Percentiles rank a stretch among this genome's conserved stretches.
These are phyloP conservation scores for Guadua angustifolia DNA, from an alignment of 176 grass and related monocot genomes.

Conservation along the genomic window DNA sequence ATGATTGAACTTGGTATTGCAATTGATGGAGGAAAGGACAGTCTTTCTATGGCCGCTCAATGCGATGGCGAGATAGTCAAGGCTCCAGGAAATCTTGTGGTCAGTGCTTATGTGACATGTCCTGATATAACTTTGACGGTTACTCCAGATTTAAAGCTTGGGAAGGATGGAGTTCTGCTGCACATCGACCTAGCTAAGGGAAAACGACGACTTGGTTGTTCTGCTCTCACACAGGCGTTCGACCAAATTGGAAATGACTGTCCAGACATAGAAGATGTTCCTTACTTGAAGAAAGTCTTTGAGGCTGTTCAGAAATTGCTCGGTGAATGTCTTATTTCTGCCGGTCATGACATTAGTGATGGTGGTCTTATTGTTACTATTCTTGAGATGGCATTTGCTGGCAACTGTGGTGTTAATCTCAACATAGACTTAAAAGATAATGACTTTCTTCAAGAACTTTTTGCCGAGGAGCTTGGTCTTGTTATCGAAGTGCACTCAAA, in stretches of 20 bases:
- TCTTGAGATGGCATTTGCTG: conserved; percentile 95
- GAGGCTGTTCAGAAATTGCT: conserved; percentile 70
- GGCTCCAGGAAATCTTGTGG: conserved; percentile 82
- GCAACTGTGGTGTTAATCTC: conserved; percentile 81
- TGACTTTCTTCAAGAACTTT: conserved; percentile 65
- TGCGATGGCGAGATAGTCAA: conserved; percentile 73
- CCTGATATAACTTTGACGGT: conserved; percentile 83
- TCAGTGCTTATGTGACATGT: conserved; percentile 80
- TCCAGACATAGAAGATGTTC: conserved; percentile 73
- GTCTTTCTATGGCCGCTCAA: conserved; percentile 86
- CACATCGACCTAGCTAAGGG: conserved; percentile 82
- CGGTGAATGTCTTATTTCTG: conserved; percentile 64
- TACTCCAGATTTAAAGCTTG: conserved; percentile 81
- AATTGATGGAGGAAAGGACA: conserved; percentile 86
- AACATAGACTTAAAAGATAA: conserved; percentile 59
- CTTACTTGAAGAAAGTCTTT: conserved; percentile 71
- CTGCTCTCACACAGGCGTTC: conserved; percentile 78
- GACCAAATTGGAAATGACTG: conserved; percentile 81
- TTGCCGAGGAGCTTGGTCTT: conserved; percentile 88
- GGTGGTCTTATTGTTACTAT: conserved; percentile 78
- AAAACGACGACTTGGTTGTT: conserved; percentile 63
- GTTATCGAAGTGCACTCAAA: conserved; percentile 63
- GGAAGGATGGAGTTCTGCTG: conserved; percentile 62
- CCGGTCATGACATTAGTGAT: conserved; percentile 88
- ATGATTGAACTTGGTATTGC: conserved; percentile 89